These are phyloP conservation scores for Cutaneotrichosporon daszewskae DNA, from an alignment of 1,284 basidiomycete genomes.

Conservation along the genomic window DNA sequence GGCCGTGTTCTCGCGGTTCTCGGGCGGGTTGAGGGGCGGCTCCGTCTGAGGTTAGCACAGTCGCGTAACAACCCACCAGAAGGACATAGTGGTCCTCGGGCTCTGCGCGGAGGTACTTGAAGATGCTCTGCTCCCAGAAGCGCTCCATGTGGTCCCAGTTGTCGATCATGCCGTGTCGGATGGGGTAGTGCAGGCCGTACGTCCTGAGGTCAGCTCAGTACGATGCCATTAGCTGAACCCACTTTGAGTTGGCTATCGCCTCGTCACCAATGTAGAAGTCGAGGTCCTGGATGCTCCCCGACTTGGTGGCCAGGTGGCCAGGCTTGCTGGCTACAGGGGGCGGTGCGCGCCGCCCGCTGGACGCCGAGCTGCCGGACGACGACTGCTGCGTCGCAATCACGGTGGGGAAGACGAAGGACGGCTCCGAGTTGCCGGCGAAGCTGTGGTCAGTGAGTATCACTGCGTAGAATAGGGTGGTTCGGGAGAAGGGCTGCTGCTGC, in stretches of 20 bases:
- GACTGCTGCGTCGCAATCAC: slow-evolving; percentile 75
- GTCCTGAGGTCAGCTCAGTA: slow-evolving; percentile 50
- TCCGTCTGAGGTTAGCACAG: slow-evolving; percentile 67
- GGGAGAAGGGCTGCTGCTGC: neutral
- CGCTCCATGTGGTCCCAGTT: slow-evolving; percentile 99
- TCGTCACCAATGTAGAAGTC: slow-evolving; percentile 99
- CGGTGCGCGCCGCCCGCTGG: slow-evolving; percentile 43
- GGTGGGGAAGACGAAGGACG: slow-evolving; percentile 96
- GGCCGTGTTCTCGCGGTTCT: slow-evolving; percentile 98
- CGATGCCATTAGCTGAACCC: slow-evolving; percentile 10
- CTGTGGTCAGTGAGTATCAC: slow-evolving; percentile 52
- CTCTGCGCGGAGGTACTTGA: slow-evolving; percentile 98
- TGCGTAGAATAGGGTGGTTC: neutral
- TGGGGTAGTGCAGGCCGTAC: slow-evolving; percentile 94
- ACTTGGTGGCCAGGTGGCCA: slow-evolving; percentile 87
- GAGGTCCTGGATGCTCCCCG: slow-evolving; percentile 96
- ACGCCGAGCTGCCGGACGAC: slow-evolving; percentile 49
- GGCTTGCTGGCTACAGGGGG: slow-evolving; percentile 65
- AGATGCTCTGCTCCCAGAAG: slow-evolving; percentile 99
- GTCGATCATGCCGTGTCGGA: slow-evolving; percentile 96
- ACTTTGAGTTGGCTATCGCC: slow-evolving; percentile 86
- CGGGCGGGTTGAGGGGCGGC: slow-evolving; percentile 94
- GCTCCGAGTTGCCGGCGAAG: slow-evolving; percentile 97
- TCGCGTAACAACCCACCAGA: no score
- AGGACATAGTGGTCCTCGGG: slow-evolving; percentile 99